Conservation (phyloP, 2,329 filamentous ascomycete genomes). For the Diaporthe sp. region DNA sequence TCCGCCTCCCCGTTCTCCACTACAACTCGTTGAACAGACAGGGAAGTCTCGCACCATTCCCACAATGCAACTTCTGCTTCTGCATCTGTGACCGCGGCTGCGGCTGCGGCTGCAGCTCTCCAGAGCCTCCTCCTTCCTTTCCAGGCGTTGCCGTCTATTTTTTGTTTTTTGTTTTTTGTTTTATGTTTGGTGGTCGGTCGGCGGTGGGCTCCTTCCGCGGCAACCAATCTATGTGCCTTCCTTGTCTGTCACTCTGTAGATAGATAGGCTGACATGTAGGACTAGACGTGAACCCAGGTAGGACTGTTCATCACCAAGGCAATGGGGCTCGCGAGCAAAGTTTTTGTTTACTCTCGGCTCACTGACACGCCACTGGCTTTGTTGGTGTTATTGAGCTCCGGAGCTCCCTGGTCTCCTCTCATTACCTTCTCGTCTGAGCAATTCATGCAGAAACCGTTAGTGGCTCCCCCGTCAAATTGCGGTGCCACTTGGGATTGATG, state of each 20-base stretch:
- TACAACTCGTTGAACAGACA: conserved; percentile 13
- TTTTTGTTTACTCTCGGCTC: conserved; percentile 21
- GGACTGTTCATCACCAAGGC: conserved; percentile 22
- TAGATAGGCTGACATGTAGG: not conserved
- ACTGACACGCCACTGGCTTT: conserved; percentile 18
- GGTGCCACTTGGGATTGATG: conserved; percentile 42
- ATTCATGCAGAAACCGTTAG: conserved; percentile 43
- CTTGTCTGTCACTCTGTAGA: not conserved
- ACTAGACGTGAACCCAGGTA: no score
- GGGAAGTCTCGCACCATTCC: conserved; percentile 12
- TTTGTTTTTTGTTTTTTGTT: not conserved
- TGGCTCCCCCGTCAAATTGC: conserved; percentile 44
- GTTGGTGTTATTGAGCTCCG: conserved; percentile 32
- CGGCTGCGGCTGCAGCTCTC: conserved; percentile 14
- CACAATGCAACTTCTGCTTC: conserved; percentile 22
- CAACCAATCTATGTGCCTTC: not conserved
- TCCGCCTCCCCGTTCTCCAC: conserved; percentile 36
- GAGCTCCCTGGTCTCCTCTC: conserved; percentile 28
- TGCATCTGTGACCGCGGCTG: not conserved
- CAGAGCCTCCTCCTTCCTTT: conserved; percentile 32
- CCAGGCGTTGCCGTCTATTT: conserved; percentile 1
- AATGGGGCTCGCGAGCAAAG: conserved; percentile 5
- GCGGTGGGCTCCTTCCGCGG: not conserved
- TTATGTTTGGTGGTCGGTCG: not conserved
- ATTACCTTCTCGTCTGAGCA: conserved; percentile 38